Base-by-base conservation (phyloP, 2,329 filamentous ascomycete species). In the Microcera coccophila region DNA sequence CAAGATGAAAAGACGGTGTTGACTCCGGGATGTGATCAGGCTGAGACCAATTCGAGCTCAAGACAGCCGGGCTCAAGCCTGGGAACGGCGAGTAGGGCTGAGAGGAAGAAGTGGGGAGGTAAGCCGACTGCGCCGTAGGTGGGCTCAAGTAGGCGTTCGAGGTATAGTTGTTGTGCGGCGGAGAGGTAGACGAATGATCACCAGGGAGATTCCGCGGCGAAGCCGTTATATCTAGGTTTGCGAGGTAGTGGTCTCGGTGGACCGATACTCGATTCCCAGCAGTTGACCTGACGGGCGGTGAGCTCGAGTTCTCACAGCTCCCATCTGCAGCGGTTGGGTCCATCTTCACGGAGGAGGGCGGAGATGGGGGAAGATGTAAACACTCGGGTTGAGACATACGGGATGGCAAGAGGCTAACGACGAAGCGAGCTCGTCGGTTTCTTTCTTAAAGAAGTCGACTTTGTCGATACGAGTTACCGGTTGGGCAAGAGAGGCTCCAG, bases 321-420 rank as follows among this genome's bases (percentile, higher is more conserved):
- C 50, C 55, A 46, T 59, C 55, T 51, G 48, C 49, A 43, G 41
- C 38, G 45, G 45, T 48, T 52, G 55, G 52, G 43, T 59, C 55
- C 55, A 59, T 59, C 55, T 55, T 59, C 43, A 59, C 48, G 45
- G 55, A 58, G 35, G 54, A 59, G 47, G 55, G 55, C 45, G 55
- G 55, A 40, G 55, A 59, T 40, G 49, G 54, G 47, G 55, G 55
- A 38, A 58, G 48, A 42, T 54, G 58, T 36, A 59, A 44, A 48
- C 43, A 47, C 50, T 59, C 55, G 44, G 55, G 41, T 57, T 57
- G 55, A 58, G 55, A 58, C 55, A 58, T 58, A 59, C 55, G 55
- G 54, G 48, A 53, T 51, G 41, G 47, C 39, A 45, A 57, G 38
- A 50, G 45, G 44, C 42, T 36, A 44, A 26, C 15, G 26, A n/a